A percentile compares a stretch with the other conserved stretches of the same genome.
These are phyloP conservation scores for Epithele typhae DNA, from an alignment of 768 basidiomycete species.

Conservation along the genomic window DNA sequence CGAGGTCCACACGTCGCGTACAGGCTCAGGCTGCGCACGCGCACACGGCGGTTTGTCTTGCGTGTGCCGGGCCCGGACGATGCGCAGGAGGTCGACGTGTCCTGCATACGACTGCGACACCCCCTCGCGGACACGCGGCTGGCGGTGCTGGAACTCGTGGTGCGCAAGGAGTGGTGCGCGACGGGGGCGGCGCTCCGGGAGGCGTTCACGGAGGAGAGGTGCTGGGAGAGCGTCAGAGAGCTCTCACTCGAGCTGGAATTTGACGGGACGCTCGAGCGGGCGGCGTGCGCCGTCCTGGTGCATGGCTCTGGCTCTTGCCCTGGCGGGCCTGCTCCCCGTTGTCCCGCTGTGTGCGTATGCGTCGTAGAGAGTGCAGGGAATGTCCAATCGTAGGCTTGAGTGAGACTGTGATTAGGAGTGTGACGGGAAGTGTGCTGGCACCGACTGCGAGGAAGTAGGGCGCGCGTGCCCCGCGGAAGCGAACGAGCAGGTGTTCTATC, in stretches of 20 bases:
- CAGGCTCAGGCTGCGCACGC: slow-evolving; percentile 18
- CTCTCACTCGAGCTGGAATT: no score
- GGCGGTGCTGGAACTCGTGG: background rate
- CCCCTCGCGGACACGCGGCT: background rate
- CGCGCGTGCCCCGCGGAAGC: slow-evolving; percentile 12
- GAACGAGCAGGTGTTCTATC: no score
- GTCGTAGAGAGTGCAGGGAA: slow-evolving; percentile 5
- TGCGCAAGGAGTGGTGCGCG: background rate
- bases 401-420: no score
- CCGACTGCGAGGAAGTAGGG: slow-evolving; percentile 1
- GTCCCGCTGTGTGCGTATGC: background rate
- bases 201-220: background rate
- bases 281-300: no score
- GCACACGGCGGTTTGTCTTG: slow-evolving; percentile 11
- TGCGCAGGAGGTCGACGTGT: no score
- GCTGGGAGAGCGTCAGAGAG: background rate
- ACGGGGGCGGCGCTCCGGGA: slow-evolving; percentile 1
- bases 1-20: background rate
- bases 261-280: no score
- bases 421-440: background rate
- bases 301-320: no score
- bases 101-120: no score
- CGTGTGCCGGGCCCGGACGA: background rate
- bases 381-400: slow-evolving; percentile 1
- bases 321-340: no score